Evolutionary conservation across 208 protist species (phyloP).

Genomic region (Leptomonas pyrrhocoris): DNA sequence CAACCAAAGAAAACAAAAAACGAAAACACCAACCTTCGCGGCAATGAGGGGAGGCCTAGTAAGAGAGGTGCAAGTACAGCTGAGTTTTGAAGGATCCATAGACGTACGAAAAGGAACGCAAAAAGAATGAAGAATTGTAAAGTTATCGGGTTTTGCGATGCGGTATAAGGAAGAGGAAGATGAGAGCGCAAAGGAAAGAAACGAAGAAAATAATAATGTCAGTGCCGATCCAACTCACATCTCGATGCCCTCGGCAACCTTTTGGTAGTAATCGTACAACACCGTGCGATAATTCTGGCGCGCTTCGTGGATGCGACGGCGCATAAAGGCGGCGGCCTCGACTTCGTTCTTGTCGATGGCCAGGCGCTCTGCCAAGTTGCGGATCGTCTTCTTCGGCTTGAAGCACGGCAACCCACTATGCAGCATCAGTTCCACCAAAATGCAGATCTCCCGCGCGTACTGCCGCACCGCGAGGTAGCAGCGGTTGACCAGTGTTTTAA

Average conservation of each 20-base stretch:
- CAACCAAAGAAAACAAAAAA: too few species aligned
- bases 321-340: constrained; percentile 84
- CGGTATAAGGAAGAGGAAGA: neutral
- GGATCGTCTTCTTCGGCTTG: constrained; percentile 82
- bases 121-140: constrained; percentile 6
- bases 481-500: constrained; percentile 76
- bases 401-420: constrained; percentile 87
- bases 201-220: neutral
- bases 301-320: constrained; percentile 71
- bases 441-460: constrained; percentile 78
- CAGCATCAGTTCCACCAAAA: constrained; percentile 89
- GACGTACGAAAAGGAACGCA: constrained; percentile 7
- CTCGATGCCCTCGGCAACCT: constrained; percentile 83
- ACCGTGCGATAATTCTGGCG: constrained; percentile 82
- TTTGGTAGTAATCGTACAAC: constrained; percentile 87
- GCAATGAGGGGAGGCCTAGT: too few species aligned
- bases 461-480: constrained; percentile 88
- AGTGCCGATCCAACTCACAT: constrained; percentile 21
- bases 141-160: neutral
- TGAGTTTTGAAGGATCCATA: neutral
- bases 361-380: constrained; percentile 72
- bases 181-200: neutral
- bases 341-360: constrained; percentile 75
- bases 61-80: constrained; percentile 5
- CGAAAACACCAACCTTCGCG: neutral